Base-by-base conservation (phyloP, 2,329 filamentous ascomycete genomes). In the Scedosporium boydii region DNA sequence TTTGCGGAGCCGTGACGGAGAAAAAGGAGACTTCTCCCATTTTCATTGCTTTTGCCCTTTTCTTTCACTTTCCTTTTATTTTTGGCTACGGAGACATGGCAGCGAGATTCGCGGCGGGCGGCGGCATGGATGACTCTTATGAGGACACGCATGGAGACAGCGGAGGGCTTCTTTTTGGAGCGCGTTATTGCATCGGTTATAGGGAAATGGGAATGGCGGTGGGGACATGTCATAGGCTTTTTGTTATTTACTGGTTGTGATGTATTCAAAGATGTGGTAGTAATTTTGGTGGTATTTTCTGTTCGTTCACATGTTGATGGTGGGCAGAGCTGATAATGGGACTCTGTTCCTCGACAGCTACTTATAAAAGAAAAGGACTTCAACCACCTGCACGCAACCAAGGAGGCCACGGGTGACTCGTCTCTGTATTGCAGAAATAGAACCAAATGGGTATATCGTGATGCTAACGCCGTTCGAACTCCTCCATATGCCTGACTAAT, bases 61-160 rank as follows among this genome's bases (percentile, higher is more conserved):
- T 59, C n/a, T 59, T 34, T 27, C 26, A 27, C 10, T 7, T 21
- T 48, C 44, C n/a, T 27, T 55, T 55, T 26, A 10, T 55, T 55
- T 26, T 55, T 55, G 23, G 18, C 23, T 55, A 23, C 23, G 51
- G 51, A n/a, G 51, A 55, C 23, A 23, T 23, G 51, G 18, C 12
- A 23, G 51, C 18, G 51, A 38, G 34, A 14, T 23, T 55, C 23
- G 23, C 51, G 18, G 23, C 51, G 51, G 18, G 2, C 3, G 51
- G 51, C 51, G 51, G 51, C 51, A 55, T 55, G 51, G 51, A 55
- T 55, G 51, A 55, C 51, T 55, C 51, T 55, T 55, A 55, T 27
- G 51, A 55, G 51, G 51, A 55, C 51, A 55, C 51, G 51, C 51
- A 55, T 55, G 18, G 23, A 27, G 51, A 55, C 18, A 55, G 51